Base-by-base conservation (phyloP, 306 rosid species). In the Herpetospermum pedunculosum region DNA sequence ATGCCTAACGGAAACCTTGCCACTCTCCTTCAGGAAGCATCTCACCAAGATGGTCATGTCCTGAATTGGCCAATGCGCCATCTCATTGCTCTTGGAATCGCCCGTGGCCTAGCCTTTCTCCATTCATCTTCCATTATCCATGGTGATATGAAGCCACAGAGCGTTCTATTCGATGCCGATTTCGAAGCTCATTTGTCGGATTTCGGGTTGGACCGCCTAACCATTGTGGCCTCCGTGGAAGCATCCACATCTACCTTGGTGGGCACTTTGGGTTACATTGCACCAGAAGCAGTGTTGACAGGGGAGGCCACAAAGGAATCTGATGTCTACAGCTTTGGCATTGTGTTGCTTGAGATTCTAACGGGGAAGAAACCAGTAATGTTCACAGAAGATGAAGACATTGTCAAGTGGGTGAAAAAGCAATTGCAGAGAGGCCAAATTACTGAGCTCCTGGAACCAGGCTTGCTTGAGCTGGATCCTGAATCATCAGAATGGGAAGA, bases 41-140 rank as follows among this genome's bases (percentile, higher is more conserved):
- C 98, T 48, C 97, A 92, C 80, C 98, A 92, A 83, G 98, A 92
- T 44, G 98, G 98, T 4, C 98, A 92, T 77, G 98, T 92, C 59
- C 84, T 92, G 14, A 92, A 92, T 73, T 92, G 98, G 98, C 98
- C 98, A 78, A 92, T 92, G 98, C 88, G 98, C 30, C 98, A 92
- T 77, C 96, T 92, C 83, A 92, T 92, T 72, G 97, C 98, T 4
- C 89, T 92, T 0, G 98, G 98, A 48, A 86, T 92, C 5, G 96
- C 98, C 48, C 96, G 98, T 32, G 98, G 98, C 25, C 30, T 92
- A 68, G 96, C 96, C 50, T 92, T 90, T 80, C 86, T 92, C 13
- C 98, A 92, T 84, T 87, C 87, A 3, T 87, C 93, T 59, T 44
- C 97, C 53, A 75, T 79, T 25, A 91, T 92, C 34, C 98, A 92